These are phyloP conservation scores for Trichoderma aggressivum DNA, from an alignment of 2,329 filamentous ascomycete genomes.

Conservation along the genomic window DNA sequence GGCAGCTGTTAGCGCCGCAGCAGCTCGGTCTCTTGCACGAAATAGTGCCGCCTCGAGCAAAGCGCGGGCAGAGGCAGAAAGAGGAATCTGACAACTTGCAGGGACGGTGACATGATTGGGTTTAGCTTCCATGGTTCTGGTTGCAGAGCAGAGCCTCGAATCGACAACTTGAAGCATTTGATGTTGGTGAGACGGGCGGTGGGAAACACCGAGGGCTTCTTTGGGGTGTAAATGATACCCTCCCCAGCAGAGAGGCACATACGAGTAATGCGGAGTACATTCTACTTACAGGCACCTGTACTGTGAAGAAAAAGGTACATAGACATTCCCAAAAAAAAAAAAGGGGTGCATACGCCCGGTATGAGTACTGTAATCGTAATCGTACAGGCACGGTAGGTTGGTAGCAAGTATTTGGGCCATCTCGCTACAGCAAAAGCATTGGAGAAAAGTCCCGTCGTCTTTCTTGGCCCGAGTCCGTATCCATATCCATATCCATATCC, in stretches of 20 bases:
- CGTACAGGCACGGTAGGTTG: not conserved
- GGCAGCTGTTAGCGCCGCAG: slow-evolving; percentile 14
- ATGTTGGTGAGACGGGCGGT: not conserved
- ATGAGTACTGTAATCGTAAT: not conserved
- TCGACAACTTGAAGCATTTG: not conserved
- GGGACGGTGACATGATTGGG: not conserved
- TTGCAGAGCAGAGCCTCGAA: not conserved
- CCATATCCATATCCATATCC: not conserved
- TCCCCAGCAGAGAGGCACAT: not conserved
- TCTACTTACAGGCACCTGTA: no score
- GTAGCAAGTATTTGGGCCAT: not conserved
- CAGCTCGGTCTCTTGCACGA: not conserved
- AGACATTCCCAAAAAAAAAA: not conserved
- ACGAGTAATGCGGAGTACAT: not conserved
- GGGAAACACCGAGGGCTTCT: not conserved
- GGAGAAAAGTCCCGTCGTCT: not conserved
- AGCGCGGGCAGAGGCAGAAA: not conserved
- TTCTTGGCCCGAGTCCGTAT: not conserved
- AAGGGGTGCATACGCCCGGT: not conserved
- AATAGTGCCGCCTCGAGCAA: not conserved
- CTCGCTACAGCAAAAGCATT: not conserved
- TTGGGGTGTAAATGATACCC: not conserved
- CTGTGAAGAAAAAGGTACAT: not conserved
- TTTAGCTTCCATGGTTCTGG: not conserved
- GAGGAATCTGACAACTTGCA: not conserved